Base-by-base conservation (phyloP, 2,329 filamentous ascomycete species). In the Curvularia sp. region DNA sequence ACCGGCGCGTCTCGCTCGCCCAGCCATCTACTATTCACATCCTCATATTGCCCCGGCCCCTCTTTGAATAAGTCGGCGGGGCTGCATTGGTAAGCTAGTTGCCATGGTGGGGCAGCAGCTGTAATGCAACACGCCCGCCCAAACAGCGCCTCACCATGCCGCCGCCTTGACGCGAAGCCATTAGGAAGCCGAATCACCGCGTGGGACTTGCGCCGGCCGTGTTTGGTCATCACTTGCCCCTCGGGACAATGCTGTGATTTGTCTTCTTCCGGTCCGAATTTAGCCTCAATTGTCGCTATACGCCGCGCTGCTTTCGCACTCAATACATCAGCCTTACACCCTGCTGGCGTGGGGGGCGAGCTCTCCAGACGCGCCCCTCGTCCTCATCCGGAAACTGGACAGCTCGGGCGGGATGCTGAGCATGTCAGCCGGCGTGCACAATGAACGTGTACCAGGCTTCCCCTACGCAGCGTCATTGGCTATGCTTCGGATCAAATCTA, bases 31-130 rank as follows among this genome's bases (percentile, higher is more conserved):
- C 60, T 48, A 60, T 55, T 59, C 55, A 39, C 44, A 51, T 51
- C 53, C 51, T 56, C 26, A 55, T 59, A 62, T 64, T 44, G 49
- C 55, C 56, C 66, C 67, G 62, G 61, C 59, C 63, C 62, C 62
- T 63, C 65, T 57, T 56, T 50, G 52, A 46, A 35, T 42, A 50
- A 53, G 46, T 42, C 60, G 47, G 41, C 35, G 38, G 28, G 52
- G 38, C 46, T 60, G 64, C 63, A 61, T 64, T 68, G 55, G 55
- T 58, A 54, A 58, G 55, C 55, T 58, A 54, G 50, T 28, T 55
- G 55, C 53, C 59, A 65, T 63, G 49, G 41, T 56, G 55, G 55
- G 55, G 56, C 56, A 51, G 56, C 53, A 56, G 51, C 38, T 51
- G 49, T 47, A 57, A 56, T 31, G 20, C 24, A 46, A 33, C 41